Conservation (phyloP, 2,329 filamentous ascomycete species). For the Aureobasidium subglaciale region DNA sequence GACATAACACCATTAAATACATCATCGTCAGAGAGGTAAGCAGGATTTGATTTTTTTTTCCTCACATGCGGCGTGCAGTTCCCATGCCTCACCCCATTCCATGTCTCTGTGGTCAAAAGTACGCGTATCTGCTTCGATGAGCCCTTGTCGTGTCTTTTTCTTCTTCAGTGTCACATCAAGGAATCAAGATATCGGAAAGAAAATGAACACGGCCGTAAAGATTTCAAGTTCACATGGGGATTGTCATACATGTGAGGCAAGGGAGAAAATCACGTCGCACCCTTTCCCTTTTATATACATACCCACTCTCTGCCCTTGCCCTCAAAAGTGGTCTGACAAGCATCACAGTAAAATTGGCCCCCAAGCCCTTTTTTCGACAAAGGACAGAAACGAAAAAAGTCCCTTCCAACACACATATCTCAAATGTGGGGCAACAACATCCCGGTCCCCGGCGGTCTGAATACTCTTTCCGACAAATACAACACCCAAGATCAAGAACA, state of each 20-base stretch:
- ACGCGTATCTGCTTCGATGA: not conserved
- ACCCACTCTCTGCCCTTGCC: not conserved
- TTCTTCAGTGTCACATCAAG: no score
- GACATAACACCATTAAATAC: not conserved
- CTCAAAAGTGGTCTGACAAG: not conserved
- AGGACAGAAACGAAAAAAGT: not conserved
- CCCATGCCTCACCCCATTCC: no score
- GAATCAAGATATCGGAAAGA: not conserved
- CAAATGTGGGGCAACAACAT: conserved; percentile 15
- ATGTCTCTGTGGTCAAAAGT: no score
- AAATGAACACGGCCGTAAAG: no score
- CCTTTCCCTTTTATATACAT: not conserved
- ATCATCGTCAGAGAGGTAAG: not conserved
- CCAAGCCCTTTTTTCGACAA: not conserved
- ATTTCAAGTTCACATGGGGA: no score
- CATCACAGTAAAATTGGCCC: not conserved
- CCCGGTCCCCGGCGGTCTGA: conserved; percentile 6
- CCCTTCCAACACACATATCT: no score
- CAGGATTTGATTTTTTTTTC: not conserved
- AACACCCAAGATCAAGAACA: not conserved
- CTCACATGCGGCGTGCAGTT: no score
- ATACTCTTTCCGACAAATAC: not conserved
- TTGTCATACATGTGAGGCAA: no score
- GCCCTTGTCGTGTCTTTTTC: not conserved
- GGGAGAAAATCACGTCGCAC: no score